These are phyloP conservation scores for Botryotinia convoluta DNA, from an alignment of 2,329 filamentous ascomycete genomes.

Conservation along the genomic window DNA sequence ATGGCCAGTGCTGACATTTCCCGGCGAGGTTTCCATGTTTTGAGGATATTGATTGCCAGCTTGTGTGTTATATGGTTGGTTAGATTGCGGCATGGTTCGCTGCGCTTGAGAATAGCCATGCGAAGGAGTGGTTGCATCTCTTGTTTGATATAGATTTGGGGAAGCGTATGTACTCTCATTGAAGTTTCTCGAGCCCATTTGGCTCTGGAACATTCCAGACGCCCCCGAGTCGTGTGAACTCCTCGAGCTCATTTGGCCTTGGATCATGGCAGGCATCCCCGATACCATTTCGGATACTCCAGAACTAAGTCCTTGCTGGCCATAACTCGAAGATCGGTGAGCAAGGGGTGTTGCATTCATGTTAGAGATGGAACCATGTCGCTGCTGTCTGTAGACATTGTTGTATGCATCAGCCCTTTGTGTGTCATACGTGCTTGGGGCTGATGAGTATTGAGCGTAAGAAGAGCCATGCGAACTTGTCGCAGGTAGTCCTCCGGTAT, in stretches of 20 bases:
- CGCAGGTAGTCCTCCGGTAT: constrained; percentile 15
- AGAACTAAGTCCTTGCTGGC: constrained; percentile 6
- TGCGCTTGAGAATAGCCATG: constrained; percentile 27
- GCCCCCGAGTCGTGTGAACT: neutral
- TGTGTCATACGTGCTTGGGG: constrained; percentile 30
- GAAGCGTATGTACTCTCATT: neutral
- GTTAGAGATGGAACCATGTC: constrained; percentile 31
- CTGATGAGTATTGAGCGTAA: constrained; percentile 30
- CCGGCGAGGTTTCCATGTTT: constrained; percentile 23
- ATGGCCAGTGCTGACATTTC: constrained; percentile 34
- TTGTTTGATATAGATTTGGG: constrained; percentile 10
- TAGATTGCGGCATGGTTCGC: neutral
- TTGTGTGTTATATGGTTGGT: constrained; percentile 13
- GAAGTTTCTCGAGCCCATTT: constrained; percentile 7
- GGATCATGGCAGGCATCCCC: constrained; percentile 7
- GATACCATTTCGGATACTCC: constrained; percentile 4
- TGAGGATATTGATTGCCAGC: neutral
- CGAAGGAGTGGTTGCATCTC: constrained; percentile 15
- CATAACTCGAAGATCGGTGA: constrained; percentile 32
- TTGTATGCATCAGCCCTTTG: constrained; percentile 31
- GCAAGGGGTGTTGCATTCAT: constrained; percentile 26
- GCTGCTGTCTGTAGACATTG: constrained; percentile 27
- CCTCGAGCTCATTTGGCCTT: constrained; percentile 6
- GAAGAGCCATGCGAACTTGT: constrained; percentile 18
- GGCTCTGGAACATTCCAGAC: constrained; percentile 9